Evolutionary conservation across 345 rosid genomes (phyloP).

Genomic region (Cochlearia excelsa): DNA sequence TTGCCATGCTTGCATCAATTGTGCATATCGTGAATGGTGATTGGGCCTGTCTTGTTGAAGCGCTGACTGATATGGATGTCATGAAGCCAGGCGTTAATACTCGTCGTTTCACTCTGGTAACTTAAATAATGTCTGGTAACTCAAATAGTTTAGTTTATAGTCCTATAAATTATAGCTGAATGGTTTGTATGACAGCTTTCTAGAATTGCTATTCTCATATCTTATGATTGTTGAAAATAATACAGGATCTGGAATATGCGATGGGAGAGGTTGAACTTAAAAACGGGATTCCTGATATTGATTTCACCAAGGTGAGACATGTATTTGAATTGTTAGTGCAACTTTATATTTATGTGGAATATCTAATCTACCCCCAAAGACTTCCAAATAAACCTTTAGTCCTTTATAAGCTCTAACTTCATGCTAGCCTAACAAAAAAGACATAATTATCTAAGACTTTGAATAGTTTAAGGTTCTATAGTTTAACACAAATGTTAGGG

Average conservation of each 20-base stretch:
- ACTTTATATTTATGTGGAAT: conserved; percentile 6
- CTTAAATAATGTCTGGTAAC: conserved; percentile 1
- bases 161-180: neutral
- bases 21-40: conserved; percentile 94
- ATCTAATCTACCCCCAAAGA: neutral
- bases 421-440: neutral
- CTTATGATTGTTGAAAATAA: conserved; percentile 26
- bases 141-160: conserved; percentile 3
- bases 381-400: conserved; percentile 7
- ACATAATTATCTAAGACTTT: neutral
- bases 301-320: conserved; percentile 80
- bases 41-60: conserved; percentile 73
- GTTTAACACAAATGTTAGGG: neutral
- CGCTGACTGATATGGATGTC: conserved; percentile 91
- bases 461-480: neutral
- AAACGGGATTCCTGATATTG: conserved; percentile 88
- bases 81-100: conserved; percentile 73
- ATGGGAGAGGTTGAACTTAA: conserved; percentile 76
- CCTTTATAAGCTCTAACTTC: neutral
- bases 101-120: conserved; percentile 72
- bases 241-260: conserved; percentile 83
- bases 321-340: conserved; percentile 16
- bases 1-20: conserved; percentile 89
- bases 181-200: neutral
- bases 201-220: conserved; percentile 1